phyloP scores from a whole-genome alignment of 345 rosid species.

The Orychophragmus violaceus region DNA sequence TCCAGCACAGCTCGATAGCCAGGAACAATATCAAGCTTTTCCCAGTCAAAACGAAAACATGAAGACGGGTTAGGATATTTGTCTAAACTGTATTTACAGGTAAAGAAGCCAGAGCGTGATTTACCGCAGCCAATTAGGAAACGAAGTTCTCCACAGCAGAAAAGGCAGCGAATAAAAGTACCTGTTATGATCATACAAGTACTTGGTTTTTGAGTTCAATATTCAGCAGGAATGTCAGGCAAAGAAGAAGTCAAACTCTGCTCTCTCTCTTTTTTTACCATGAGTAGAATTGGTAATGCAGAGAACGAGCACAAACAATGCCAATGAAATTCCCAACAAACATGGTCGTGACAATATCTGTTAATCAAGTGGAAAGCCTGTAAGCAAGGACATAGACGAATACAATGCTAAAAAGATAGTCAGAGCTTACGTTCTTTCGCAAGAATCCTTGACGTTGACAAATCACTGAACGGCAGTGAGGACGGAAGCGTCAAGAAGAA shows the following conservation, averaged over 20 bases:
- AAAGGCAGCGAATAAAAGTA: conserved; percentile 85
- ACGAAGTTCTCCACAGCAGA: conserved; percentile 69
- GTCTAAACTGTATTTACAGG: not conserved
- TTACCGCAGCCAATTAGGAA: conserved; percentile 70
- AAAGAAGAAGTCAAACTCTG: not conserved
- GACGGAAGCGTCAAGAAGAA: conserved; percentile 30
- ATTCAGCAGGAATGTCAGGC: not conserved
- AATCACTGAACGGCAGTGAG: conserved; percentile 25
- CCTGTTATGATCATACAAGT: conserved; percentile 39
- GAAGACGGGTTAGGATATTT: not conserved
- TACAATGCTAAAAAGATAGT: not conserved
- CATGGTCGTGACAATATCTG: conserved; percentile 75
- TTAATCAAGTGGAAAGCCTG: conserved; percentile 9
- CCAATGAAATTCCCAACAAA: conserved; percentile 89
- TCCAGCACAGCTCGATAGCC: conserved; percentile 88
- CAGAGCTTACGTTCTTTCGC: conserved; percentile 58
- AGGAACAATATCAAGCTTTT: conserved; percentile 58
- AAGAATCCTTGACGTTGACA: conserved; percentile 38
- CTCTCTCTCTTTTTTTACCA: conserved; percentile 44
- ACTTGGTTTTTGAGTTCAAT: not conserved
- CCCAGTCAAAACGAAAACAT: conserved; percentile 8
- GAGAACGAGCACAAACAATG: conserved; percentile 78
- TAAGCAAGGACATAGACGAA: conserved; percentile 15
- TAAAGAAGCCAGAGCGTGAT: not conserved
- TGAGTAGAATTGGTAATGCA: conserved; percentile 96